Conservation (phyloP, 1,139 yeast genomes). For the Kazachstania sp. region DNA sequence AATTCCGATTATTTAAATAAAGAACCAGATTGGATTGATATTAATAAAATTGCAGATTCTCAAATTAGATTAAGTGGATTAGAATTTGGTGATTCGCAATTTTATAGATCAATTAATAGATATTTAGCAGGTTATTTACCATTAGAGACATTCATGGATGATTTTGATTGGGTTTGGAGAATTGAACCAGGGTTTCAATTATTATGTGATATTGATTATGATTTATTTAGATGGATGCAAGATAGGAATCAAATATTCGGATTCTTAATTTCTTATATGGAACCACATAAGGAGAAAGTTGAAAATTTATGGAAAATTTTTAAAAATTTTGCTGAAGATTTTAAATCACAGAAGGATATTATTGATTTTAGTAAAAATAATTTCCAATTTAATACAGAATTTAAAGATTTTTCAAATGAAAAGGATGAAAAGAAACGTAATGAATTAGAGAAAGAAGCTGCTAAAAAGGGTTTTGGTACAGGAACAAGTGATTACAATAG, state of each 20-base stretch:
- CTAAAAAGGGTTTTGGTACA: constrained; percentile 52
- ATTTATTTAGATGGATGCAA: constrained; percentile 72
- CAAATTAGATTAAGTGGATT: constrained; percentile 45
- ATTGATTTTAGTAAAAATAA: constrained; percentile 1
- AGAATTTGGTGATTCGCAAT: constrained; percentile 54
- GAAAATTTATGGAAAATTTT: constrained; percentile 72
- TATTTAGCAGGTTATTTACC: constrained; percentile 84
- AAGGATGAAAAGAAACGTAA: constrained; percentile 1
- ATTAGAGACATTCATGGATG: constrained; percentile 59
- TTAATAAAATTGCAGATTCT: constrained; percentile 44
- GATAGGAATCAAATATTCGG: constrained; percentile 65
- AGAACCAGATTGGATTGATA: constrained; percentile 52
- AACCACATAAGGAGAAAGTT: constrained; percentile 59
- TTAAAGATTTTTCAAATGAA: background rate
- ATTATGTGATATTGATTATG: constrained; percentile 72
- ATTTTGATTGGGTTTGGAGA: constrained; percentile 86
- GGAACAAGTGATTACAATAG: constrained; percentile 43
- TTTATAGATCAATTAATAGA: constrained; percentile 82
- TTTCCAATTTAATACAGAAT: constrained; percentile 1
- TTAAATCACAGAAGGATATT: background rate
- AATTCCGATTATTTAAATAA: background rate
- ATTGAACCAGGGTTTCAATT: constrained; percentile 80
- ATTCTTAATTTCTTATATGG: constrained; percentile 74
- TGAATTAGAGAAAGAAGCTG: constrained; percentile 13
- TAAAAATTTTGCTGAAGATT: constrained; percentile 48